Conservation (phyloP, 1,139 yeast genomes). For the Suhomyces chickasaworum region DNA sequence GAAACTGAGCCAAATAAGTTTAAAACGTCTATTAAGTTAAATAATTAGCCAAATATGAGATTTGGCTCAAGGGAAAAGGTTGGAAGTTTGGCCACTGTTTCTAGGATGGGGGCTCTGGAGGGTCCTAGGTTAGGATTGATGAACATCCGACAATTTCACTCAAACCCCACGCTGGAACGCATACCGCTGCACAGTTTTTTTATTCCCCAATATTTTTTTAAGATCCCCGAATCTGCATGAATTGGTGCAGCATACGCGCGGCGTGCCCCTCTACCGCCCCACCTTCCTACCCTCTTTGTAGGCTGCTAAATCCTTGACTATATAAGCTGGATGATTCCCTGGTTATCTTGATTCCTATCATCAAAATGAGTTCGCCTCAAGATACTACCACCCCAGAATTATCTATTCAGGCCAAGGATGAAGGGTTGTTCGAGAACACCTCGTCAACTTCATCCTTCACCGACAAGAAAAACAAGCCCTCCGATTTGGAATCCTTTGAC, state of each 20-base stretch:
- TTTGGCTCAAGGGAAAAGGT: too few relatives aligned
- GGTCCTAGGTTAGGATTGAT: too few relatives aligned
- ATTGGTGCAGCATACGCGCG: not conserved
- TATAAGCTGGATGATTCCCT: conserved; percentile 5
- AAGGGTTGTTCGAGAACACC: conserved; percentile 26
- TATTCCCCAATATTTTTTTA: conserved; percentile 1
- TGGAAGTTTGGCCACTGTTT: too few relatives aligned
- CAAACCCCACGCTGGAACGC: not conserved
- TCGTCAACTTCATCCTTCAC: conserved; percentile 25
- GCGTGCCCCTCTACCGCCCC: conserved; percentile 7
- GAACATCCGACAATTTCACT: too few relatives aligned
- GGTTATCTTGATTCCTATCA: not conserved
- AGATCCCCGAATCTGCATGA: not conserved
- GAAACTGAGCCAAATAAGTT: not conserved
- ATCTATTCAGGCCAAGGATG: conserved; percentile 6
- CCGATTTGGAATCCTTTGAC: conserved; percentile 30
- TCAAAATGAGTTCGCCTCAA: conserved; percentile 7
- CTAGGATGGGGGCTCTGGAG: not conserved
- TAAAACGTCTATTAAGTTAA: not conserved
- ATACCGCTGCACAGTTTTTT: conserved; percentile 5
- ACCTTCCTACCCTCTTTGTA: not conserved
- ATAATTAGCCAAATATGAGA: too few relatives aligned
- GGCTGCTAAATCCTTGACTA: conserved; percentile 10
- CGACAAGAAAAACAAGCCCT: conserved; percentile 19
- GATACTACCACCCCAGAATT: not conserved